Conservation (phyloP, 345 rosid genomes). For the Moricandia moricandioides region DNA sequence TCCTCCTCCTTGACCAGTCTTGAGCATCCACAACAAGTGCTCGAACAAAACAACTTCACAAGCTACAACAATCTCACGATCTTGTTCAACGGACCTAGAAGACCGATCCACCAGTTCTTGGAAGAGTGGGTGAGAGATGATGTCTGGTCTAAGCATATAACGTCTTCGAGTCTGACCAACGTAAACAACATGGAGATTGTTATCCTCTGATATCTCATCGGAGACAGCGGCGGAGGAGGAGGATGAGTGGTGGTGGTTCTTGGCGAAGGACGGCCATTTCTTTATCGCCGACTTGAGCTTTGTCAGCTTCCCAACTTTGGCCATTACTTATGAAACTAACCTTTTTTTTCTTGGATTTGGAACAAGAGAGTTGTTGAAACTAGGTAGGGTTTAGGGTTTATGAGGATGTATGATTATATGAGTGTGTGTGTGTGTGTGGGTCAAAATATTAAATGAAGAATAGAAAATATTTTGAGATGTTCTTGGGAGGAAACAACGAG, state of each 20-base stretch:
- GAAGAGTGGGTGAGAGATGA: slow-evolving; percentile 71
- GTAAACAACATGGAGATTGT: slow-evolving; percentile 55
- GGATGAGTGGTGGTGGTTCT: slow-evolving; percentile 32
- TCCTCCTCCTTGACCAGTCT: slow-evolving; percentile 41
- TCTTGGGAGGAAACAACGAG: slow-evolving; percentile 36
- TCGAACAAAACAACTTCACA: slow-evolving; percentile 94
- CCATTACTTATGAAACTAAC: slow-evolving; percentile 43
- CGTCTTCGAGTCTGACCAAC: slow-evolving; percentile 85
- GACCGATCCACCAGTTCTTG: slow-evolving; percentile 70
- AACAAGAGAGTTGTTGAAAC: slow-evolving; percentile 14
- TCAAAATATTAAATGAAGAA: slow-evolving; percentile 8
- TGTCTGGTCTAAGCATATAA: slow-evolving; percentile 52
- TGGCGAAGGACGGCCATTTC: slow-evolving; percentile 75
- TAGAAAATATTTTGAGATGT: slow-evolving; percentile 19
- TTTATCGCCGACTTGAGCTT: slow-evolving; percentile 88
- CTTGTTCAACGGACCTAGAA: slow-evolving; percentile 31
- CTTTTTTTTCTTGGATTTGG: not conserved
- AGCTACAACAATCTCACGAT: slow-evolving; percentile 49
- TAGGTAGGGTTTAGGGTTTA: slow-evolving; percentile 22
- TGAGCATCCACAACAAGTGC: slow-evolving; percentile 92
- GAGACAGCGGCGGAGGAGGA: slow-evolving; percentile 31
- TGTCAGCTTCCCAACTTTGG: slow-evolving; percentile 63
- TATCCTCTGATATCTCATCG: slow-evolving; percentile 29
- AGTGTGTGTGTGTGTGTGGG: not conserved
- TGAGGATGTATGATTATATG: not conserved